phyloP scores from a whole-genome alignment of 2,329 filamentous ascomycete genomes.

The Lecanicillium sp. region DNA sequence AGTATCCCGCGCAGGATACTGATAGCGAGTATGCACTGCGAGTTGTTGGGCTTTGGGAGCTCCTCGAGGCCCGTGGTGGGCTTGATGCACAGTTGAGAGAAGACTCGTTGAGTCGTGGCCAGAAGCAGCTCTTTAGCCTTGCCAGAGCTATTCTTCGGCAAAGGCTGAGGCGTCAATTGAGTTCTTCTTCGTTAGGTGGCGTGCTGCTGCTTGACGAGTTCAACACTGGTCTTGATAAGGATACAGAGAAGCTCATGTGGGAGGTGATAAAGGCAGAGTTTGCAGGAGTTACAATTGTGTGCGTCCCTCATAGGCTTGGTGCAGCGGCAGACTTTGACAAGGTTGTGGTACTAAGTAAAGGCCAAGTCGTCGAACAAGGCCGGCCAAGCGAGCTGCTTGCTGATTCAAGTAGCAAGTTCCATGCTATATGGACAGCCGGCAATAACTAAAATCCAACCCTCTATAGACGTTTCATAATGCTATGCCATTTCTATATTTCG shows the following conservation, averaged over 20 bases:
- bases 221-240: constrained; percentile 21
- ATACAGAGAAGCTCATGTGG: constrained; percentile 18
- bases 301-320: constrained; percentile 19
- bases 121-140: constrained; percentile 9
- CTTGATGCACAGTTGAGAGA: constrained; percentile 5
- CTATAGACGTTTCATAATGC: too few relatives aligned
- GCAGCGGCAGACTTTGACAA: constrained; percentile 20
- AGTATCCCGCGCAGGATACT: neutral
- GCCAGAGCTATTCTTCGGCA: constrained; percentile 6
- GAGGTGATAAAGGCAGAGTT: constrained; percentile 19
- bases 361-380: constrained; percentile 12
- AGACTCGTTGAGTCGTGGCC: constrained; percentile 7
- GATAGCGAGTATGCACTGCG: constrained; percentile 4
- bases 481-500: too few relatives aligned
- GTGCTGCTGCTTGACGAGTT: constrained; percentile 4
- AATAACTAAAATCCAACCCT: too few relatives aligned
- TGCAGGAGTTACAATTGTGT: constrained; percentile 17
- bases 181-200: neutral
- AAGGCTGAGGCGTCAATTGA: neutral
- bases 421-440: constrained; percentile 5
- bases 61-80: constrained; percentile 1
- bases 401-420: constrained; percentile 1
- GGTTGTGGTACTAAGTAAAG: constrained; percentile 18
- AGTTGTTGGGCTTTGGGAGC: constrained; percentile 4
- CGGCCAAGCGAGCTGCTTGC: neutral